phyloP scores from a whole-genome alignment of 495 filamentous ascomycete genomes.

The Trichocladium uniseriatum region DNA sequence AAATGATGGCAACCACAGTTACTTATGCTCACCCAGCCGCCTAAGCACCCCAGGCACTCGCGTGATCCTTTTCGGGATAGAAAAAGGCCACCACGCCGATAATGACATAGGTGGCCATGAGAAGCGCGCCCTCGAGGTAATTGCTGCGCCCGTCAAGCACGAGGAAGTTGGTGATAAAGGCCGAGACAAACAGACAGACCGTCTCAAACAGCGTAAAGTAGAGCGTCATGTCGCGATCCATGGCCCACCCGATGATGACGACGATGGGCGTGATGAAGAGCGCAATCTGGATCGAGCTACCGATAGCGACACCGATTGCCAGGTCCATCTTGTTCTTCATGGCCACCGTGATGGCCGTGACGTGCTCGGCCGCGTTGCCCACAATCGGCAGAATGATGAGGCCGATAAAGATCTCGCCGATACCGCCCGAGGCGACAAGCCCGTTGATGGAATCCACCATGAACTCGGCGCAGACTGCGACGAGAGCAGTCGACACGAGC shows the following conservation, averaged over 20 bases:
- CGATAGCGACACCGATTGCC: conserved; percentile 73
- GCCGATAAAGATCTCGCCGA: conserved; percentile 71
- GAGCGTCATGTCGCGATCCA: conserved; percentile 66
- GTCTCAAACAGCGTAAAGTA: conserved; percentile 86
- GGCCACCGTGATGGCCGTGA: conserved; percentile 74
- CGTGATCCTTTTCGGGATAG: conserved; percentile 44
- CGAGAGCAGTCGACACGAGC: conserved; percentile 62
- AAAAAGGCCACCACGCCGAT: conserved; percentile 53
- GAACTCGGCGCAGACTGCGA: conserved; percentile 77
- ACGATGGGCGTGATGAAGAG: conserved; percentile 76
- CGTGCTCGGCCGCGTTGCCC: conserved; percentile 81
- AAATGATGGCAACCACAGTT: not conserved
- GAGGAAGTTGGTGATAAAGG: conserved; percentile 75
- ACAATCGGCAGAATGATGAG: conserved; percentile 82
- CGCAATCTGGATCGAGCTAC: conserved; percentile 72
- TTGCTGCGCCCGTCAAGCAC: conserved; percentile 72
- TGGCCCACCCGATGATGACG: conserved; percentile 69
- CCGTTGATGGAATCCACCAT: conserved; percentile 65
- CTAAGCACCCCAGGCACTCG: conserved; percentile 23
- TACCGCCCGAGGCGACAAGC: conserved; percentile 50
- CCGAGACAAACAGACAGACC: conserved; percentile 65
- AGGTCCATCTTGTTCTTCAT: conserved; percentile 87
- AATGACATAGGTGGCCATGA: conserved; percentile 69
- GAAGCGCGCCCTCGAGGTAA: conserved; percentile 68
- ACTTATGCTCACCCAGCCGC: not conserved